phyloP scores from a whole-genome alignment of 2,329 filamentous ascomycete species.

The Leptographium radiaticola region DNA sequence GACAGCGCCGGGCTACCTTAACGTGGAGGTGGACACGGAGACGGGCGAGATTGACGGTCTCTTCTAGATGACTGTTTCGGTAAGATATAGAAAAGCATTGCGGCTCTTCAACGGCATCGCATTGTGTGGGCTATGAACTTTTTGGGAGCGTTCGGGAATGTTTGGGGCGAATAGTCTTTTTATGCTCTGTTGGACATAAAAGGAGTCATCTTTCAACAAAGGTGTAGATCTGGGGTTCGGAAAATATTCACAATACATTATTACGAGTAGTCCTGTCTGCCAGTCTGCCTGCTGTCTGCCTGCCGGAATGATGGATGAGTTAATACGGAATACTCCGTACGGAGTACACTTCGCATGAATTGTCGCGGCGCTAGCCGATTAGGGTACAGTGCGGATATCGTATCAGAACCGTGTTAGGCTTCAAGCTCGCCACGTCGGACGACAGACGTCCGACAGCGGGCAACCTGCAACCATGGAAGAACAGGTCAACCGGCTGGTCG shows the following conservation, averaged over 20 bases:
- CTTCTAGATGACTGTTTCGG: constrained; percentile 44
- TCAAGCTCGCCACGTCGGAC: neutral
- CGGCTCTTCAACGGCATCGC: constrained; percentile 12
- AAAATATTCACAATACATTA: neutral
- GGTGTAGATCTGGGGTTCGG: constrained; percentile 3
- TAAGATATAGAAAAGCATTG: neutral
- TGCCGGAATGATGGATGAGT: too few relatives aligned
- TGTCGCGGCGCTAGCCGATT: neutral
- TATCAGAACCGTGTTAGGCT: neutral
- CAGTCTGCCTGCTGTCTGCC: too few relatives aligned
- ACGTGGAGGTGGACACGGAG: constrained; percentile 73
- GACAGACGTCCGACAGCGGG: neutral
- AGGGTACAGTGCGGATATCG: neutral
- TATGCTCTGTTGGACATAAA: neutral
- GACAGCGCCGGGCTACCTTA: constrained; percentile 88
- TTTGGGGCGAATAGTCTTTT: neutral
- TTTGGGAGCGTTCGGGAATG: neutral
- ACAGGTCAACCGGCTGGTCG: constrained; percentile 57
- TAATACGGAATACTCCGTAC: too few relatives aligned
- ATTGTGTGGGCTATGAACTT: neutral
- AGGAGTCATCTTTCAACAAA: constrained; percentile 12
- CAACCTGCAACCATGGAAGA: constrained; percentile 48
- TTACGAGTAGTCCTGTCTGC: neutral
- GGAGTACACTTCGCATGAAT: neutral
- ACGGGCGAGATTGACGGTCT: constrained; percentile 81